Conservation (phyloP, 768 basidiomycete genomes). For the Termitomyces sp. region DNA sequence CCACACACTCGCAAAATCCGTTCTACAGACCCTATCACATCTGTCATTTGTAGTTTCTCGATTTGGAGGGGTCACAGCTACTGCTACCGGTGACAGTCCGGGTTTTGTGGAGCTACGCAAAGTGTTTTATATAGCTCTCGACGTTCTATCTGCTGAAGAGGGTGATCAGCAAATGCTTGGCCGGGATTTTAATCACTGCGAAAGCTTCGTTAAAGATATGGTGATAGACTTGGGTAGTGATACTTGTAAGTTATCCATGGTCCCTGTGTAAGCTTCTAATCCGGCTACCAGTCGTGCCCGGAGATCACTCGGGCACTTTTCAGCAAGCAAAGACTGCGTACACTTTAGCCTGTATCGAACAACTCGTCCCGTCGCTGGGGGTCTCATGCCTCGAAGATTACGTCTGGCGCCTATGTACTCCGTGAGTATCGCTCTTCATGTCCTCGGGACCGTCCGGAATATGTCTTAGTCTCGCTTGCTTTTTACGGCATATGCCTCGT, state of each 20-base stretch:
- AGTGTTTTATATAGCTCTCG: constrained; percentile 74
- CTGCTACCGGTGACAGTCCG: constrained; percentile 34
- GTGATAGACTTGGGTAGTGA: constrained; percentile 10
- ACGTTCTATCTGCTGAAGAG: constrained; percentile 50
- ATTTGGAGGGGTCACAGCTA: constrained; percentile 70
- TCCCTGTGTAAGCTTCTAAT: neutral
- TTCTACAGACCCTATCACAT: constrained; percentile 57
- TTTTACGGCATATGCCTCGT: neutral
- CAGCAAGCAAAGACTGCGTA: constrained; percentile 52
- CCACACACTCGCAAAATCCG: constrained; percentile 45
- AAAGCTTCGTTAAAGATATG: constrained; percentile 29
- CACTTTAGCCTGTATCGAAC: constrained; percentile 72
- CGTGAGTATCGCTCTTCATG: constrained; percentile 42
- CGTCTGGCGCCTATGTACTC: constrained; percentile 61
- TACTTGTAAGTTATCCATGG: constrained; percentile 10
- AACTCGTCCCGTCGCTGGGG: constrained; percentile 62
- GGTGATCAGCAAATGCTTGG: constrained; percentile 19
- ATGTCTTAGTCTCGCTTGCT: constrained; percentile 2
- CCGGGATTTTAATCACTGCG: constrained; percentile 28
- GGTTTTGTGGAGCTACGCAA: constrained; percentile 73
- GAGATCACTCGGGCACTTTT: constrained; percentile 3
- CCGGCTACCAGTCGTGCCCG: constrained; percentile 11
- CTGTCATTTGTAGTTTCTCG: constrained; percentile 76
- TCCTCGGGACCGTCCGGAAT: constrained; percentile 6
- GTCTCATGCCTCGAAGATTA: constrained; percentile 48